A percentile compares a stretch with the other conserved stretches of the same genome.
These are phyloP conservation scores for Noccaea caerulescens DNA, from an alignment of 345 rosid genomes.

Conservation along the genomic window DNA sequence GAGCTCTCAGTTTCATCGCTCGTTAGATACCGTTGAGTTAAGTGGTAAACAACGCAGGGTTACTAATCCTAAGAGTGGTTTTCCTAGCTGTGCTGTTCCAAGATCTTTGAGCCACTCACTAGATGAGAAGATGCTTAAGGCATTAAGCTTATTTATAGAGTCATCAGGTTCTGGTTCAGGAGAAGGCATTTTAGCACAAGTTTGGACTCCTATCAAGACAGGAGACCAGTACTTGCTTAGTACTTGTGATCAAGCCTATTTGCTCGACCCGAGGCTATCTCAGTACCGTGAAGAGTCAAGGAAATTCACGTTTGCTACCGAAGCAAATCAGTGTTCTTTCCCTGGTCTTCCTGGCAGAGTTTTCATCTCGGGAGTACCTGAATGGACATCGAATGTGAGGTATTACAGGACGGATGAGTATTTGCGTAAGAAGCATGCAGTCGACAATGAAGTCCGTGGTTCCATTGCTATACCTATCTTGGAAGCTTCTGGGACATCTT, in stretches of 20 bases:
- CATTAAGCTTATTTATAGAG: conserved; percentile 73
- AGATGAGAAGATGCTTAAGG: conserved; percentile 89
- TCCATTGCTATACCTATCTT: conserved; percentile 84
- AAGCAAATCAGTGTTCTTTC: conserved; percentile 55
- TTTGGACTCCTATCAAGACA: conserved; percentile 75
- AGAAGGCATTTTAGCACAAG: conserved; percentile 84
- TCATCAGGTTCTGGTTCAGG: conserved; percentile 72
- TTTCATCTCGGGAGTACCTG: conserved; percentile 77
- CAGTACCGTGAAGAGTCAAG: conserved; percentile 93
- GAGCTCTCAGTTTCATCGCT: conserved; percentile 41
- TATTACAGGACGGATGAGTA: conserved; percentile 74
- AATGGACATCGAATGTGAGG: conserved; percentile 85
- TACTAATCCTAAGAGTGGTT: conserved; percentile 32
- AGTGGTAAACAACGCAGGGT: conserved; percentile 41
- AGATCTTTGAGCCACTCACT: conserved; percentile 57
- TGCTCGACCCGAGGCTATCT: conserved; percentile 78
- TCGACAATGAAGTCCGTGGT: conserved; percentile 71
- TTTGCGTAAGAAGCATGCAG: conserved; percentile 67
- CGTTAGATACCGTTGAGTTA: conserved; percentile 34
- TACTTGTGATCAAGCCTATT: conserved; percentile 86
- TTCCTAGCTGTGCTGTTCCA: conserved; percentile 43
- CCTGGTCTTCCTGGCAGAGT: conserved; percentile 96
- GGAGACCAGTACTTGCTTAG: conserved; percentile 67
- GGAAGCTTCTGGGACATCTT: conserved; percentile 54
- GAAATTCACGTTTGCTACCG: conserved; percentile 71